Evolutionary conservation across 441 rosid genomes (phyloP).

Genomic region (Populus hybrid): DNA sequence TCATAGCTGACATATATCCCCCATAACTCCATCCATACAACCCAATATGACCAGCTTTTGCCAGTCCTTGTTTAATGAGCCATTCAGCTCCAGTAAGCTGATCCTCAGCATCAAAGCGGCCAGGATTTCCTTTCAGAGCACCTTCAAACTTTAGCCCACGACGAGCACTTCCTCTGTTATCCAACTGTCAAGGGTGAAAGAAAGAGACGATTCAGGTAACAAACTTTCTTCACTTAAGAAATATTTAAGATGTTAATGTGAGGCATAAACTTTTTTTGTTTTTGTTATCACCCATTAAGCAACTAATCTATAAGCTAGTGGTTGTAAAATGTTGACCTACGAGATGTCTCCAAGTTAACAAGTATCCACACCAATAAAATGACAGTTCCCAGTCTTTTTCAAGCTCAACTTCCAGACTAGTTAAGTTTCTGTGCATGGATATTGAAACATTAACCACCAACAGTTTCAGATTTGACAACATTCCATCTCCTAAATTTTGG

Average conservation of each 20-base stretch:
- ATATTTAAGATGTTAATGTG: too few species aligned
- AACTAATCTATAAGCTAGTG: background rate
- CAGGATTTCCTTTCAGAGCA: slow-evolving; percentile 55
- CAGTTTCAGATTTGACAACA: background rate
- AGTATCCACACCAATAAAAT: background rate
- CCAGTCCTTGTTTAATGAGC: slow-evolving; percentile 76
- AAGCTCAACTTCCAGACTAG: background rate
- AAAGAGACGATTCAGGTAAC: background rate
- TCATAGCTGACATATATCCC: slow-evolving; percentile 80
- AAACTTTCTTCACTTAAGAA: background rate
- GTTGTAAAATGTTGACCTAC: background rate
- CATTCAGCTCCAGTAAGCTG: slow-evolving; percentile 80
- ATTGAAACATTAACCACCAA: background rate
- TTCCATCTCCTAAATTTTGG: background rate
- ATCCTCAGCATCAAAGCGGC: slow-evolving; percentile 68
- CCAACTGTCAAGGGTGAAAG: slow-evolving; percentile 52
- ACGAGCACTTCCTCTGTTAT: slow-evolving; percentile 85
- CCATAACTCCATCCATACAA: slow-evolving; percentile 95
- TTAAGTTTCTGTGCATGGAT: background rate
- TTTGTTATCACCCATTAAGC: background rate
- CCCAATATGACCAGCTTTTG: slow-evolving; percentile 70
- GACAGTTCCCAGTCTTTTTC: background rate
- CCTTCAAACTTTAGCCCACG: slow-evolving; percentile 92
- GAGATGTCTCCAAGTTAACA: background rate
- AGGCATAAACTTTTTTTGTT: background rate